These are phyloP conservation scores for Kentomonas sorsogonicus DNA, from an alignment of 208 protist genomes.

Conservation along the genomic window DNA sequence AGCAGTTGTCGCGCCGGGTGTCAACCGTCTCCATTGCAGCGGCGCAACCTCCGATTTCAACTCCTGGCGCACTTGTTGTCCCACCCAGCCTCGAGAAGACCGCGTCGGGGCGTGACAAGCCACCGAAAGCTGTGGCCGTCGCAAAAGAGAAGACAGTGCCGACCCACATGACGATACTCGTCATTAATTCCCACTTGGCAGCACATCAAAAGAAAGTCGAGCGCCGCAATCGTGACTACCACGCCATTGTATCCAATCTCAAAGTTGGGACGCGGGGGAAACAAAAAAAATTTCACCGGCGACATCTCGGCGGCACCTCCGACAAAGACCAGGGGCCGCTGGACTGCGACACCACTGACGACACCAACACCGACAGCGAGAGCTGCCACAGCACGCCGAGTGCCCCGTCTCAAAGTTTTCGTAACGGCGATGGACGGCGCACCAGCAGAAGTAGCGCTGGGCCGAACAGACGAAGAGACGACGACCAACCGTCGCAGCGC, in stretches of 20 bases:
- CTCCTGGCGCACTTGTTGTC: too few species aligned
- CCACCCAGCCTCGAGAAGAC: too few species aligned
- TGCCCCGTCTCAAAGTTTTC: neutral
- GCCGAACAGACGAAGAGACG: neutral
- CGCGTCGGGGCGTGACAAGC: too few species aligned
- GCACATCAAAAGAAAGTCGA: conserved; percentile 78
- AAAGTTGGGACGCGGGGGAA: conserved; percentile 36
- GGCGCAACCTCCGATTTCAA: too few species aligned
- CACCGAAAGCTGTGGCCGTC: too few species aligned
- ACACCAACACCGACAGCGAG: conserved; percentile 4
- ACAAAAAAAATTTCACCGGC: conserved; percentile 33
- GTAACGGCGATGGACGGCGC: neutral
- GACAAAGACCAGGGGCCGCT: conserved; percentile 9
- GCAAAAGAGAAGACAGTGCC: too few species aligned
- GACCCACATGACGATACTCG: conserved; percentile 65
- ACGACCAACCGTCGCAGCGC: neutral
- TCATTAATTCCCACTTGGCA: conserved; percentile 88
- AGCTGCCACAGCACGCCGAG: neutral
- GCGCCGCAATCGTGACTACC: conserved; percentile 81
- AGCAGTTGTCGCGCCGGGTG: too few species aligned
- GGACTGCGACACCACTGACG: conserved; percentile 5
- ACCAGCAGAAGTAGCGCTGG: neutral
- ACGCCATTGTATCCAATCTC: conserved; percentile 54
- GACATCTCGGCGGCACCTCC: conserved; percentile 3
- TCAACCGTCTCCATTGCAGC: too few species aligned